Evolutionary conservation across 805 yeast genomes (phyloP).

Genomic region (Cyberlindnera saturnus): DNA sequence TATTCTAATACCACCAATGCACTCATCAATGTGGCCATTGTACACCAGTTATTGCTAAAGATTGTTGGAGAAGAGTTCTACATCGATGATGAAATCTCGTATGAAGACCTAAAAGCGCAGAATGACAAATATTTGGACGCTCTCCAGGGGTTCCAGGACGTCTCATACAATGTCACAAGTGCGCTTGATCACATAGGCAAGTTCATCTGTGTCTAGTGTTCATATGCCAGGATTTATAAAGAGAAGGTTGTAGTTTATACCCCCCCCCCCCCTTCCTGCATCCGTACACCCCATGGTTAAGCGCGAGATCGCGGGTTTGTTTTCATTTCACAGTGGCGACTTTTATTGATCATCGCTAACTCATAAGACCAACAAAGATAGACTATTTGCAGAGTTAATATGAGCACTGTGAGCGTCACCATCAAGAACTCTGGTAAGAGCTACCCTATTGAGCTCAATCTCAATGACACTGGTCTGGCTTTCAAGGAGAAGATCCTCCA

Average conservation of each 20-base stretch:
- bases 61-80: constrained; percentile 12
- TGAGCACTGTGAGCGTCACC: constrained; percentile 19
- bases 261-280: no score
- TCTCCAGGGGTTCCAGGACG: constrained; percentile 1
- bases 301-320: no score
- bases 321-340: no score
- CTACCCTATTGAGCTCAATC: constrained; percentile 38
- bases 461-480: constrained; percentile 38
- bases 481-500: constrained; percentile 64
- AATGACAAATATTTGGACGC: constrained; percentile 3
- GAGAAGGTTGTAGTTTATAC: no score
- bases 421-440: constrained; percentile 68
- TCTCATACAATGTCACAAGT: constrained; percentile 1
- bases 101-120: background rate
- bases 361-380: constrained; percentile 1
- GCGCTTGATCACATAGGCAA: constrained; percentile 6
- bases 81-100: constrained; percentile 14
- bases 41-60: constrained; percentile 14
- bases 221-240: no score
- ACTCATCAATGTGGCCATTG: constrained; percentile 20
- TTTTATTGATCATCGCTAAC: background rate
- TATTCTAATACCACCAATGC: constrained; percentile 8
- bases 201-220: no score
- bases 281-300: no score
- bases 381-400: background rate